Evolutionary conservation across 75 land plant species (phyloP).

Genomic region (Pinus taeda): DNA sequence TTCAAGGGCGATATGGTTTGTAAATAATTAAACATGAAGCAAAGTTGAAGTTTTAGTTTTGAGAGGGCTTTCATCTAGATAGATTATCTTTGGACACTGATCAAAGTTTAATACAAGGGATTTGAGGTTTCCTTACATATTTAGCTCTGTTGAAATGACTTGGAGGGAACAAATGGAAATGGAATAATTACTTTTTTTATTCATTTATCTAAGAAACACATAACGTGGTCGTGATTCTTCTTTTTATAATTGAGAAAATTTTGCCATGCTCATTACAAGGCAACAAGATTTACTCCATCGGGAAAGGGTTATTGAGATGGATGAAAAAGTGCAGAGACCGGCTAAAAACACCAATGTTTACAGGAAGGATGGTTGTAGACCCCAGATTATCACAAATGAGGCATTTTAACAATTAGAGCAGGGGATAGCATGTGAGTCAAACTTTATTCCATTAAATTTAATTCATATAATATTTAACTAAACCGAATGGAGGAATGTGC

Average conservation of each 20-base stretch:
- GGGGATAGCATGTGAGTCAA: conserved; percentile 3
- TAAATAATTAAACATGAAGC: background rate
- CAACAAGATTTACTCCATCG: background rate
- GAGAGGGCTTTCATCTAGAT: background rate
- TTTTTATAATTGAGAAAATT: background rate
- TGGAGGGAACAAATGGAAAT: background rate
- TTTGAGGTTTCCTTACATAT: background rate
- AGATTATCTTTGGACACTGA: background rate
- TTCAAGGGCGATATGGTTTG: background rate
- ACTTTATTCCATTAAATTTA: conserved; percentile 7
- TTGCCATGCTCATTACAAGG: background rate
- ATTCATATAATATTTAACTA: conserved; percentile 19
- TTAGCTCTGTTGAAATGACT: background rate
- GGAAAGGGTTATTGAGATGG: background rate
- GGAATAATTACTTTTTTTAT: background rate
- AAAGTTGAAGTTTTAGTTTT: background rate
- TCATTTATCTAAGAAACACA: background rate
- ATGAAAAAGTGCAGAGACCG: conserved; percentile 5
- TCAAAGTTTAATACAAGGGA: background rate
- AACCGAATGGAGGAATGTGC: conserved; percentile 29
- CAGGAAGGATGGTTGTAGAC: conserved; percentile 1
- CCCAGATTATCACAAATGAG: background rate
- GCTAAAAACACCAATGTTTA: background rate
- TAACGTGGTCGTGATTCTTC: background rate
- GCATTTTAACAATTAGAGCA: background rate